Evolutionary conservation across 805 yeast species (phyloP).

Genomic region (Yamadazyma paraphyllophila): DNA sequence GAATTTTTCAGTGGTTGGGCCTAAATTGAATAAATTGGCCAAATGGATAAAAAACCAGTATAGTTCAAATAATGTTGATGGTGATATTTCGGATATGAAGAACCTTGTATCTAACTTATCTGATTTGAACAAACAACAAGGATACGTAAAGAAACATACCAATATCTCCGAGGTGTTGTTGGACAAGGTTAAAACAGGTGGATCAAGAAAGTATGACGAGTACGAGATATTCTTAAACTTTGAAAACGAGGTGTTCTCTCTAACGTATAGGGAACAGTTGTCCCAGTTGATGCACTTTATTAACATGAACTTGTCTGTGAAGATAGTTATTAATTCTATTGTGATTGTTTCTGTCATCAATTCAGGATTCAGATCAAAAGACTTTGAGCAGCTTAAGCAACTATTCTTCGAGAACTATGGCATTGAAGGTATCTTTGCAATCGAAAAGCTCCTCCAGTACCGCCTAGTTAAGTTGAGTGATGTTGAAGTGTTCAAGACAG

Average conservation of each 20-base stretch:
- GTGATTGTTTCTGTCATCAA: conserved; percentile 60
- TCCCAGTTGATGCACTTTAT: conserved; percentile 38
- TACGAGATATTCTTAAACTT: conserved; percentile 52
- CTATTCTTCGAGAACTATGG: conserved; percentile 69
- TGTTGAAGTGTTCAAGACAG: conserved; percentile 17
- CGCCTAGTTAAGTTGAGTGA: conserved; percentile 43
- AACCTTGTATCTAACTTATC: conserved; percentile 69
- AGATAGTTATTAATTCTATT: conserved; percentile 51
- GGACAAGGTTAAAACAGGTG: conserved; percentile 35
- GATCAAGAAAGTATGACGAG: conserved; percentile 22
- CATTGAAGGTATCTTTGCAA: conserved; percentile 42
- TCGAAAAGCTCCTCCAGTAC: conserved; percentile 49
- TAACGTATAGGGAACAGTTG: conserved; percentile 35
- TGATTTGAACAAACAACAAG: conserved; percentile 64
- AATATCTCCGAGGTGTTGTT: conserved; percentile 66
- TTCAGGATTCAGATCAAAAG: conserved; percentile 67
- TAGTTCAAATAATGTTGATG: conserved; percentile 19
- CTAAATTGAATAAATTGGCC: conserved; percentile 67
- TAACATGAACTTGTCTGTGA: conserved; percentile 30
- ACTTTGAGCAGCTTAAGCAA: conserved; percentile 51
- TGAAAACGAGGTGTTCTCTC: conserved; percentile 66
- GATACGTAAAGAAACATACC: conserved; percentile 69
- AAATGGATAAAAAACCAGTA: conserved; percentile 66
- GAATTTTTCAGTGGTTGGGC: conserved; percentile 81
- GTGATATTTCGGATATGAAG: conserved; percentile 51